phyloP scores from a whole-genome alignment of 2,329 filamentous ascomycete species.

The Diaporthe sp. region DNA sequence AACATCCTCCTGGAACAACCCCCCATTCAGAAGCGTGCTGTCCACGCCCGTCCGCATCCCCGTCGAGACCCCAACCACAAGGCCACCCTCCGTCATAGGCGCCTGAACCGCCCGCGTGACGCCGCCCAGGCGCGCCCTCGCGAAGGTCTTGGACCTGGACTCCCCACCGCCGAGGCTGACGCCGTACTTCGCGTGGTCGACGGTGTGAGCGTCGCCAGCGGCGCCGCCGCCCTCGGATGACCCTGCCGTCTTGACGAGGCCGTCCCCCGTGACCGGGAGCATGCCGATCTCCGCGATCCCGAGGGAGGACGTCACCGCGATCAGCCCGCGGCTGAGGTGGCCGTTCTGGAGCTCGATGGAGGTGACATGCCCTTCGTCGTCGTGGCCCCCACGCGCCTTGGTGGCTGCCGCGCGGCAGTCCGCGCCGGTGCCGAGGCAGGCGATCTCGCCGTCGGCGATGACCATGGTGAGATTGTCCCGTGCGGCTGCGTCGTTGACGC shows the following conservation, averaged over 20 bases:
- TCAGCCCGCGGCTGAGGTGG: conserved; percentile 63
- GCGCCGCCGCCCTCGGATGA: conserved; percentile 35
- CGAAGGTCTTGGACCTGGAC: conserved; percentile 50
- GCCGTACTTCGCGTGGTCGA: conserved; percentile 57
- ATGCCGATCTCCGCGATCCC: conserved; percentile 65
- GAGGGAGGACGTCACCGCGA: conserved; percentile 61
- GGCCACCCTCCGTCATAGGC: conserved; percentile 50
- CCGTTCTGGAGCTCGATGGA: conserved; percentile 59
- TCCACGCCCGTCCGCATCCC: conserved; percentile 56
- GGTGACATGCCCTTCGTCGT: conserved; percentile 43
- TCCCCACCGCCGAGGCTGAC: conserved; percentile 54
- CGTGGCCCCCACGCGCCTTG: no score
- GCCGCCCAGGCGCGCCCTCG: conserved; percentile 58
- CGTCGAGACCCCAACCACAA: conserved; percentile 58
- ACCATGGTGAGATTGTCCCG: conserved; percentile 54
- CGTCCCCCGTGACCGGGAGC: conserved; percentile 62
- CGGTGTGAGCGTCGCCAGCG: conserved; percentile 48
- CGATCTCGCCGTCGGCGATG: conserved; percentile 55
- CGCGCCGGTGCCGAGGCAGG: conserved; percentile 53
- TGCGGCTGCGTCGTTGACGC: background rate
- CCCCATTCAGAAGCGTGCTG: conserved; percentile 56
- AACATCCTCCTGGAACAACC: conserved; percentile 58
- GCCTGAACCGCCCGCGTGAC: conserved; percentile 59
- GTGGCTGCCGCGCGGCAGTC: conserved; percentile 47
- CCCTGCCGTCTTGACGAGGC: conserved; percentile 50